Base-by-base conservation (phyloP, 2,329 filamentous ascomycete species). In the Lachnum nothofagi region DNA sequence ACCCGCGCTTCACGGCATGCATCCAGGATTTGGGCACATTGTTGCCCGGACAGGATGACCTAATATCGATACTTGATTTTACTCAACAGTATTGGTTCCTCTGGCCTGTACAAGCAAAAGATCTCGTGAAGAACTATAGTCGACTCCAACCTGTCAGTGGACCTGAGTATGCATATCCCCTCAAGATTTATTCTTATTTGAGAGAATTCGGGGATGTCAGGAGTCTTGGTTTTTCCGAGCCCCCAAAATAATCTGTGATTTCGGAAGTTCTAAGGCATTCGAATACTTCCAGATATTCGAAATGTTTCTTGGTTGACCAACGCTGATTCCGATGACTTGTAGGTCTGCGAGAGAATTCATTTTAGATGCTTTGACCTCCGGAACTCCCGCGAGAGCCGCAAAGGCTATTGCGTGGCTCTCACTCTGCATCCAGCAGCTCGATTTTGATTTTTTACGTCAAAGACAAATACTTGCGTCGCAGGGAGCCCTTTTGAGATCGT, bases 371-470 rank as follows among this genome's bases (percentile, higher is more conserved):
- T 53, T 66, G 22, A 52, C 61, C 60, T 61, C 65, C 51, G 58
- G 70, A 51, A 53, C 66, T 63, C 55, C 68, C 0, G 62, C 65
- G 27, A 62, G 70, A 52, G 55, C 70, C 6, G 68, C 64, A 6
- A 74, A 72, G 51, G 66, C 67, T 9, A 54, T 74, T 9, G 53
- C 78, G 54, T 70, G 72, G 63, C 59, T 72, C 47, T 50, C 69
- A 57, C 65, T 76, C 52, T 66, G 67, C 52, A 60, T 71, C 58
- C 61, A 70, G 52, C 59, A 74, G 62, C 52, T 73, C 48, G 58
- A 74, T 41, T 48, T 65, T 59, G 58, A 58, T 47, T 69, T 61
- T 54, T 67, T 63, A 56, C 73, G 56, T 63, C 63, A 49, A 51
- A 62, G 33, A 60, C 50, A 60, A 65, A 53, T 65, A 50, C 63